These are phyloP conservation scores for Passiflora organensis DNA, from an alignment of 345 rosid species.

Conservation along the genomic window DNA sequence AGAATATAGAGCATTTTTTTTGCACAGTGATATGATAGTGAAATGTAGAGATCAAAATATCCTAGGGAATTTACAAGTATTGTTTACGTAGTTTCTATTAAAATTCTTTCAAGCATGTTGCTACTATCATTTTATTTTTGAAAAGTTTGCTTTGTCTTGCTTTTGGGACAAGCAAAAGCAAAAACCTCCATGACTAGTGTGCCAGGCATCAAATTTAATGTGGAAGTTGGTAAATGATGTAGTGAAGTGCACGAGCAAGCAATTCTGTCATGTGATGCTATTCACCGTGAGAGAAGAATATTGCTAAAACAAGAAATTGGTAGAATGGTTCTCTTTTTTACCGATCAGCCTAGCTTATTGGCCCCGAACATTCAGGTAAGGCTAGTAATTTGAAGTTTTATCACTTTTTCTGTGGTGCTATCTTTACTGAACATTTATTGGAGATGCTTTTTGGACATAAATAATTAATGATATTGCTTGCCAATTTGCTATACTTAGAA, in stretches of 20 bases:
- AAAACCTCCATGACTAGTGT: background rate
- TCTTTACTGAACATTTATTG: background rate
- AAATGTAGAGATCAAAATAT: too few species aligned
- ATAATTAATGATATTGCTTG: background rate
- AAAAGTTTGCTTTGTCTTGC: background rate
- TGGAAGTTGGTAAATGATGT: constrained; percentile 32
- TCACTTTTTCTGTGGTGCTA: background rate
- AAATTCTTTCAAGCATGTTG: background rate
- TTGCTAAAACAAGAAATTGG: constrained; percentile 93
- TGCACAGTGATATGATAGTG: too few species aligned
- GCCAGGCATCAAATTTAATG: constrained; percentile 2
- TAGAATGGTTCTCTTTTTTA: constrained; percentile 94
- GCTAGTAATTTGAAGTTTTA: background rate
- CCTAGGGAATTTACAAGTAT: too few species aligned
- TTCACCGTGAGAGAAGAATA: constrained; percentile 90
- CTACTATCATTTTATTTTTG: background rate
- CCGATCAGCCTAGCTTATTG: constrained; percentile 97
- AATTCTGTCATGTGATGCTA: constrained; percentile 60
- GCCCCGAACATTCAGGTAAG: constrained; percentile 96
- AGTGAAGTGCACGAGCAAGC: constrained; percentile 99
- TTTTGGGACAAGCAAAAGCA: background rate
- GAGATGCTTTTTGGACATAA: background rate
- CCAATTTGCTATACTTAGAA: background rate
- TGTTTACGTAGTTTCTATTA: background rate
- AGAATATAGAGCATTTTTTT: too few species aligned